Evolutionary conservation across 129 eudicot species (phyloP).

Genomic region (Artemisia tridentata): DNA sequence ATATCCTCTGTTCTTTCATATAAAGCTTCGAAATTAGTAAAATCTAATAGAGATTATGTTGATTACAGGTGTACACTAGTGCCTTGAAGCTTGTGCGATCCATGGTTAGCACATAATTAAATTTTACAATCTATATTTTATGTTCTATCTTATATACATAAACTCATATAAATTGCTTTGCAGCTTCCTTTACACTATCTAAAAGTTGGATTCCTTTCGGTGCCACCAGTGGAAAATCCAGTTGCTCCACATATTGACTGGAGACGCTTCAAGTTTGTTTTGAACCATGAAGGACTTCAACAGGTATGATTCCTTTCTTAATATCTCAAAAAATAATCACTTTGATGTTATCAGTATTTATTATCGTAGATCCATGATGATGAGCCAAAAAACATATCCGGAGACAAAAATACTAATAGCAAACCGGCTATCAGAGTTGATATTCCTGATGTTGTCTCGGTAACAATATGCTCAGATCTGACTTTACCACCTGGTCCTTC

Average conservation of each 20-base stretch:
- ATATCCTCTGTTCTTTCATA: conserved; percentile 11
- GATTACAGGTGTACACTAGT: conserved; percentile 79
- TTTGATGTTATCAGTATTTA: neutral
- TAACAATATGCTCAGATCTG: conserved; percentile 84
- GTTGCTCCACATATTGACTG: conserved; percentile 87
- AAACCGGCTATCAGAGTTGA: conserved; percentile 51
- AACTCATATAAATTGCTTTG: conserved; percentile 17
- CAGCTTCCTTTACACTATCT: conserved; percentile 93
- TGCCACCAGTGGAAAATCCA: conserved; percentile 74
- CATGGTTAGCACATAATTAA: conserved; percentile 28
- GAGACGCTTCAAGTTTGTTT: conserved; percentile 74
- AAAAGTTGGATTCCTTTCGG: conserved; percentile 81
- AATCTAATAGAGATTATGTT: conserved; percentile 5
- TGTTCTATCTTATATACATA: neutral
- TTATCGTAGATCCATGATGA: conserved; percentile 52
- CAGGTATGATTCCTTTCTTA: conserved; percentile 45
- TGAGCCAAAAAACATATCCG: conserved; percentile 45
- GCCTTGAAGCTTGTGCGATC: conserved; percentile 86
- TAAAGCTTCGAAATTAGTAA: neutral
- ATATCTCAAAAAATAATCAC: neutral
- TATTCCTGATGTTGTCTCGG: conserved; percentile 63
- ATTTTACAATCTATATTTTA: neutral
- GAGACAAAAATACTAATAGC: conserved; percentile 29
- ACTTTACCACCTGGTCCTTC: conserved; percentile 94
- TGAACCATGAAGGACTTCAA: conserved; percentile 84